phyloP scores from a whole-genome alignment of 2,329 filamentous ascomycete species.

The Colletotrichum sp. region DNA sequence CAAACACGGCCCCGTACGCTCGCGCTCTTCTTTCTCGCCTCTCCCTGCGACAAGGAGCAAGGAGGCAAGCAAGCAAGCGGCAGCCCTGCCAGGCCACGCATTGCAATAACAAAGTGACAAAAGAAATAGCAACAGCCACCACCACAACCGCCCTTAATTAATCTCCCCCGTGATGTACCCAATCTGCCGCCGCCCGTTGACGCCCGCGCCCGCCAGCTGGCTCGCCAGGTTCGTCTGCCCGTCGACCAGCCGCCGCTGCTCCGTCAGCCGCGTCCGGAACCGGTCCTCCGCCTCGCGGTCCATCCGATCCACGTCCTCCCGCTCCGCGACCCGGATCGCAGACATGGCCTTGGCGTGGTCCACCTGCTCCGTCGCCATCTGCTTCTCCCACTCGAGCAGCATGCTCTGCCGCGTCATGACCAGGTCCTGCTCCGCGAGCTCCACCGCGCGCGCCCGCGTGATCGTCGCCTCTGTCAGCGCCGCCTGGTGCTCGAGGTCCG shows the following conservation, averaged over 20 bases:
- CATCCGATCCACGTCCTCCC: constrained; percentile 54
- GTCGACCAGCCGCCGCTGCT: constrained; percentile 57
- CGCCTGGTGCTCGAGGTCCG: constrained; percentile 50
- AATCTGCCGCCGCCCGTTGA: constrained; percentile 52
- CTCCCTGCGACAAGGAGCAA: neutral
- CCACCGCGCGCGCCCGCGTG: constrained; percentile 47
- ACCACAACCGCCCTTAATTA: constrained; percentile 31
- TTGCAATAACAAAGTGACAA: neutral
- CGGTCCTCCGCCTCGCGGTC: constrained; percentile 52
- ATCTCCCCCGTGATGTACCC: constrained; percentile 61
- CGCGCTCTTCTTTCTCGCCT: neutral
- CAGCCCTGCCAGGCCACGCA: neutral
- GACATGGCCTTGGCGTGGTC: constrained; percentile 55
- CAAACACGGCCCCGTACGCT: neutral
- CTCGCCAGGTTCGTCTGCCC: constrained; percentile 44
- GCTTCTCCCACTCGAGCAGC: constrained; percentile 54
- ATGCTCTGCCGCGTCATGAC: constrained; percentile 48
- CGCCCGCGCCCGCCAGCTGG: constrained; percentile 33
- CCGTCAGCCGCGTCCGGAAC: constrained; percentile 48
- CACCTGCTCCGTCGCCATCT: constrained; percentile 48
- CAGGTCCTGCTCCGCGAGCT: constrained; percentile 50
- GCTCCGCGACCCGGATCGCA: constrained; percentile 52
- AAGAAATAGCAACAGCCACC: neutral
- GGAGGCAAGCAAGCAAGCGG: neutral
- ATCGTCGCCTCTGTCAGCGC: constrained; percentile 51